Evolutionary conservation across 805 yeast species (phyloP), one percentile per base, ranked within the genome.

Genomic region (Metschnikowia cerradonensis): DNA sequence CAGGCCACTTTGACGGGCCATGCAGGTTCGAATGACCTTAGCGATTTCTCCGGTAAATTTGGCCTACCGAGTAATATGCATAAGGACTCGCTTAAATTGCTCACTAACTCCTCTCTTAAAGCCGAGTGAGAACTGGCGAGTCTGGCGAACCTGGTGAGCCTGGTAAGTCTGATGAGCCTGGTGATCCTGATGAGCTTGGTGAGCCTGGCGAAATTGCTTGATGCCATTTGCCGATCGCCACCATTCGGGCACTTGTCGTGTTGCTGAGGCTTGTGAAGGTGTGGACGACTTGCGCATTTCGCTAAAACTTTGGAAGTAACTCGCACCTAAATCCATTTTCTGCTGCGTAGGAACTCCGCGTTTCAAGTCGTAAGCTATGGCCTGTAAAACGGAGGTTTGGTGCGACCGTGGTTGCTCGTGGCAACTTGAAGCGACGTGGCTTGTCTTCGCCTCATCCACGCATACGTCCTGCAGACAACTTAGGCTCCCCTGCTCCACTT

Each of bases 321-420:
- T 22, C 10, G 39, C 11, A 10, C 52, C 52, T 17, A 41, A 26
- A 14, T 32, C 32, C 44, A 47, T 17, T 17, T 47, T 50, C n/a
- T 15, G 36, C 11, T 19, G 36, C 36, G 43, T 17, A 8, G 52
- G 52, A 23, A 50, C 15, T 30, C 19, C 40, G 40, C 52, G 50
- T 6, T 37, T 26, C 34, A 50, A 35, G 31, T 50, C 51, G 8
- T 11, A 20, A 11, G 47, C 41, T 8, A 50, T 26, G 19, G 26
- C 32, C 7, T 20, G 33, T n/a, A 44, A 36, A 20, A 42, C n/a
- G 19, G 38, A 14, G 31, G 38, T 15, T 32, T n/a, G 11, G 14
- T 42, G 30, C 30, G 6, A 31, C 34, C 23, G 17, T 17, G 41
- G 31, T 17, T 14, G 13, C 19, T 23, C 19, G 6, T 14, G 45